Base-by-base conservation (phyloP, 768 basidiomycete species). In the Hygrocybe coccinea region DNA sequence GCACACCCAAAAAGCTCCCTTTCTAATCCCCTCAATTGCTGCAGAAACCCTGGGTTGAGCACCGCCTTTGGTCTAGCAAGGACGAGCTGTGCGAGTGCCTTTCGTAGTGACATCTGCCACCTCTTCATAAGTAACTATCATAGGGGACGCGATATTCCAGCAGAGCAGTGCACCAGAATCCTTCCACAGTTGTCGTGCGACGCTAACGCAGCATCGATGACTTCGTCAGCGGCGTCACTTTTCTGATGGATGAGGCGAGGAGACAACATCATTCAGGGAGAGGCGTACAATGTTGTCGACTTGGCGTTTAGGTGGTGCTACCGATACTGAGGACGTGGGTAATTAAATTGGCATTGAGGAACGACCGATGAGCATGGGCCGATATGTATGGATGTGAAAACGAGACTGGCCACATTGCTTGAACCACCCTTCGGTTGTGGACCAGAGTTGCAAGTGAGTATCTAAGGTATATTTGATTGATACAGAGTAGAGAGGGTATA, bases 41-140 rank as follows among this genome's bases (percentile, higher is more conserved):
- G 50, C n/a, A 79, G n/a, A 56, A 79, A 77, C 2, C 75, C 76
- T 0, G 72, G 5, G 47, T 78, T 78, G 2, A 76, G 77, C n/a
- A 64, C 72, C 5, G 73, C 67, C 37, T 62, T 62, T 15, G 74
- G 69, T 17, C 77, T 61, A 0, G 67, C 71, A 6, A 57, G 58
- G 7, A 76, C 45, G 45, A 78, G 66, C 11, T 53, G 56, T 5
- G 69, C 70, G 25, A 79, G 60, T 1, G 78, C 77, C 5, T 55
- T 67, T 45, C 67, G 72, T 50, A 78, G 63, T 15, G 69, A 47
- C 74, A 77, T 74, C 1, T 59, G 64, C 8, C 55, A 58, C 46
- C 56, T 41, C 46, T 66, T 68, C 73, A 79, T 74, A 17, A 78
- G 63, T 63, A 47, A 77, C 68, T 37, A 79, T 56, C 7, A 65